Conservation (phyloP, 108 stramenopile genomes). For the Cyclostephanos invisitatus region DNA sequence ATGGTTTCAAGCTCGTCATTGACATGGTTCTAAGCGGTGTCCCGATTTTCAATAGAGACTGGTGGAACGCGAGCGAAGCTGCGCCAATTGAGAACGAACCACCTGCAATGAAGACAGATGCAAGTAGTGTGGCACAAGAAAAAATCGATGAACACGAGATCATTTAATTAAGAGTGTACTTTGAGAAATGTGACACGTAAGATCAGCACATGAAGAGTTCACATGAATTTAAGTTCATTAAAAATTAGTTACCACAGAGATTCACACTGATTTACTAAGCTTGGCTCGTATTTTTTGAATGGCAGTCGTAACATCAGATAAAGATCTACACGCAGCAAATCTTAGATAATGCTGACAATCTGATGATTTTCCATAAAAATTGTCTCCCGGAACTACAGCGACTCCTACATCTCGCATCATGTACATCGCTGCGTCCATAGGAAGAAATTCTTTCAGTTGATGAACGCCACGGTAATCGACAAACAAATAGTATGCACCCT, state of each 20-base stretch:
- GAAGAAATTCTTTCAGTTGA: slow-evolving; percentile 17
- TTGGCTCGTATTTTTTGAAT: slow-evolving; percentile 36
- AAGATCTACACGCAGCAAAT: slow-evolving; percentile 73
- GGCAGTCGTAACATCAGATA: slow-evolving; percentile 53
- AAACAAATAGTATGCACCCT: slow-evolving; percentile 76
- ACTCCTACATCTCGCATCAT: slow-evolving; percentile 61
- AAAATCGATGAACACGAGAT: slow-evolving; percentile 13
- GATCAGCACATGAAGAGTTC: no score
- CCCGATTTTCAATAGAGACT: slow-evolving; percentile 34
- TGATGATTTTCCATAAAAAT: slow-evolving; percentile 61
- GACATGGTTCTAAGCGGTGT: slow-evolving; percentile 23
- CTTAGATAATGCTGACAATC: slow-evolving; percentile 50
- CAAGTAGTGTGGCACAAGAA: slow-evolving; percentile 9
- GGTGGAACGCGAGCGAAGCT: slow-evolving; percentile 27
- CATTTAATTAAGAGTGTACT: slow-evolving; percentile 5
- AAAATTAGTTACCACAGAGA: no score
- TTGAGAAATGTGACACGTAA: no score
- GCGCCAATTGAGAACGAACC: slow-evolving; percentile 4
- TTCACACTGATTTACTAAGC: slow-evolving; percentile 11
- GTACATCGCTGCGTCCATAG: slow-evolving; percentile 69
- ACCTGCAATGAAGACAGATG: not conserved
- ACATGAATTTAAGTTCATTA: no score
- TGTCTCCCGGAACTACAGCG: slow-evolving; percentile 75
- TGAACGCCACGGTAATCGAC: slow-evolving; percentile 53
- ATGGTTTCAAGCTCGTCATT: slow-evolving; percentile 56